phyloP scores from a whole-genome alignment of 2,329 filamentous ascomycete species.

The Aspergillus sclerotialis region DNA sequence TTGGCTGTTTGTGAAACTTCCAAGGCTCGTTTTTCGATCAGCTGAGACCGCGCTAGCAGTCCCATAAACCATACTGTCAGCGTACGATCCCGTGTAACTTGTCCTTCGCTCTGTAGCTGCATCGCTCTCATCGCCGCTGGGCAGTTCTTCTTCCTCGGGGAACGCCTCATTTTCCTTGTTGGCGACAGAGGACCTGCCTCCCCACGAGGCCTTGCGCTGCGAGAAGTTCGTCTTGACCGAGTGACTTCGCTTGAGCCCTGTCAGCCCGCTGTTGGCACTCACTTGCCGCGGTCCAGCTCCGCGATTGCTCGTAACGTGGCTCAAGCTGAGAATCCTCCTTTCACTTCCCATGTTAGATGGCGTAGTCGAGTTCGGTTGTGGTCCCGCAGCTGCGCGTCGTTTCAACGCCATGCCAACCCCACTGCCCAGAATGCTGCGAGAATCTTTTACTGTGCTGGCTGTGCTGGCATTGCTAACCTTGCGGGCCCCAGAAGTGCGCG shows the following conservation, averaged over 20 bases:
- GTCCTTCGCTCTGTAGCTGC: constrained; percentile 37
- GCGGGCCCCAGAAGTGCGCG: constrained; percentile 37
- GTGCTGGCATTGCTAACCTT: constrained; percentile 28
- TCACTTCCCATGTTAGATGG: constrained; percentile 46
- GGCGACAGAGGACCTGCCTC: constrained; percentile 39
- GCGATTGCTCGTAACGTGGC: constrained; percentile 74
- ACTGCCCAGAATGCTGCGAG: constrained; percentile 31
- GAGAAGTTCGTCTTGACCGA: constrained; percentile 61
- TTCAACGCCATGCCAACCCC: constrained; percentile 43
- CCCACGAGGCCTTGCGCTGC: constrained; percentile 65
- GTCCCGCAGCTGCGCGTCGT: constrained; percentile 44
- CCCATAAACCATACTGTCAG: constrained; percentile 35
- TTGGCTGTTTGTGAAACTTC: constrained; percentile 31
- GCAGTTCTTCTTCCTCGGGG: constrained; percentile 56
- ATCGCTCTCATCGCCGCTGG: constrained; percentile 44
- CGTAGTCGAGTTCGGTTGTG: constrained; percentile 36
- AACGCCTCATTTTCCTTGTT: constrained; percentile 59
- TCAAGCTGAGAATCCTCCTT: constrained; percentile 81
- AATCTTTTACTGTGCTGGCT: constrained; percentile 27
- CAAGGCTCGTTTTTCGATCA: constrained; percentile 33
- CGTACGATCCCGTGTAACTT: constrained; percentile 36
- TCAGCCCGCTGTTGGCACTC: constrained; percentile 34
- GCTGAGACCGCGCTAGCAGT: constrained; percentile 34
- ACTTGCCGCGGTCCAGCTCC: constrained; percentile 25
- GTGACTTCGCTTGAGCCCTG: constrained; percentile 67